Percentiles rank a stretch among this genome's conserved stretches.
Conservation (phyloP, 345 rosid species). For the Eutrema heterophyllum region DNA sequence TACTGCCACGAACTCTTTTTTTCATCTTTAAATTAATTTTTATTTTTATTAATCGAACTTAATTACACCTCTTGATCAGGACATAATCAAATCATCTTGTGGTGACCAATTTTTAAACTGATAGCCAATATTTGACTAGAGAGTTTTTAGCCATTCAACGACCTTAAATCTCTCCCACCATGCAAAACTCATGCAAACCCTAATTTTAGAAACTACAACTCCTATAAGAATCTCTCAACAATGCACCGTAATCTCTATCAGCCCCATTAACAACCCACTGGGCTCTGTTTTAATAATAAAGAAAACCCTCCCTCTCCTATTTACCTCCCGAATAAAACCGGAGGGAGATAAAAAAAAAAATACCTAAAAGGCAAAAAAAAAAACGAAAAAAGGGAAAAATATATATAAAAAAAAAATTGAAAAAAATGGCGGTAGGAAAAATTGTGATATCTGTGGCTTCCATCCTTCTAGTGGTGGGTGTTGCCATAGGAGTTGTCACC, state of each 20-base stretch:
- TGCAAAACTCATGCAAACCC: slow-evolving; percentile 10
- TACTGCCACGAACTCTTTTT: not conserved
- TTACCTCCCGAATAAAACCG: slow-evolving; percentile 29
- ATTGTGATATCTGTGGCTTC: slow-evolving; percentile 37
- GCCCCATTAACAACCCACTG: slow-evolving; percentile 5
- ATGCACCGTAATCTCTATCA: not conserved
- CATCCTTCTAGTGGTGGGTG: slow-evolving; percentile 42
- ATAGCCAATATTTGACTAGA: slow-evolving; percentile 2
- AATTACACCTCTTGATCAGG: slow-evolving; percentile 11
- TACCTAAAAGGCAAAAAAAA: not conserved
- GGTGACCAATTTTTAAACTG: not conserved
- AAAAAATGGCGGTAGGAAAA: slow-evolving; percentile 31
- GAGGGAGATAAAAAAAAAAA: slow-evolving; percentile 19
- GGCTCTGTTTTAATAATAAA: slow-evolving; percentile 12
- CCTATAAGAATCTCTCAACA: slow-evolving; percentile 23
- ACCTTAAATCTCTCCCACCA: slow-evolving; percentile 17
- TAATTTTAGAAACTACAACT: slow-evolving; percentile 23
- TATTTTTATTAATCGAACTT: slow-evolving; percentile 18
- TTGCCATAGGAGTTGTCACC: slow-evolving; percentile 36
- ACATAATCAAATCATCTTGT: slow-evolving; percentile 3
- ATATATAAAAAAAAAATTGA: not conserved
- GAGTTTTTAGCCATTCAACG: slow-evolving; percentile 23
- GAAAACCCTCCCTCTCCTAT: slow-evolving; percentile 22
- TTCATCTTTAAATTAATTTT: not conserved
- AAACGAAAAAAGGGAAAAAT: not conserved